phyloP scores from a whole-genome alignment of 257 asterid species.

The Jaltomata sinuosa region DNA sequence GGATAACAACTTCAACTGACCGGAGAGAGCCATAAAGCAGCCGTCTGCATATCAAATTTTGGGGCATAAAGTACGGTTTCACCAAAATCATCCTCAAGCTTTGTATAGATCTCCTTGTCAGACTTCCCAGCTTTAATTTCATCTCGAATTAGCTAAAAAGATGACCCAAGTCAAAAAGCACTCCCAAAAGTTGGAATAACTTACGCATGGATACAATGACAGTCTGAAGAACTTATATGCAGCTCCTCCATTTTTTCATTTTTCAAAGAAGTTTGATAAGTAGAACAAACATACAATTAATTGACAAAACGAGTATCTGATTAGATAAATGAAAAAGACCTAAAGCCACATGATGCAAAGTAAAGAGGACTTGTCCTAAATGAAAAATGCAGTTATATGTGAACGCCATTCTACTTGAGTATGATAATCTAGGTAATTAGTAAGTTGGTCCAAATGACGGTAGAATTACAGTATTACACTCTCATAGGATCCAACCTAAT shows the following conservation, averaged over 20 bases:
- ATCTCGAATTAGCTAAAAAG: constrained; percentile 57
- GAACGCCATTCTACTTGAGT: neutral
- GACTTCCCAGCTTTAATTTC: constrained; percentile 67
- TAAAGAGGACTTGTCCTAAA: neutral
- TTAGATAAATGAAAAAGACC: neutral
- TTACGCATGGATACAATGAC: neutral
- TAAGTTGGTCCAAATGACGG: neutral
- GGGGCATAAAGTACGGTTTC: constrained; percentile 90
- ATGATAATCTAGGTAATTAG: neutral
- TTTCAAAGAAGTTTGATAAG: too few relatives aligned
- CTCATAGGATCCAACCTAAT: neutral
- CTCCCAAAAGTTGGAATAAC: neutral
- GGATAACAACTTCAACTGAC: constrained; percentile 28
- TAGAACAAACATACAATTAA: neutral
- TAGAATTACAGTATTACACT: neutral
- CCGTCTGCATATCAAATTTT: constrained; percentile 87
- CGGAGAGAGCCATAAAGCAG: constrained; percentile 89
- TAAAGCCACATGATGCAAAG: neutral
- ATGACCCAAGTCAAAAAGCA: neutral
- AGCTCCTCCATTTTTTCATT: neutral
- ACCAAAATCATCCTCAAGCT: constrained; percentile 85
- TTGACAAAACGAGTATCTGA: neutral
- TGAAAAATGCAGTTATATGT: neutral
- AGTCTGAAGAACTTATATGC: neutral
- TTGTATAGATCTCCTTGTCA: constrained; percentile 78